Evolutionary conservation across 768 basidiomycete species (phyloP).

Genomic region (Phylloporus sp.): DNA sequence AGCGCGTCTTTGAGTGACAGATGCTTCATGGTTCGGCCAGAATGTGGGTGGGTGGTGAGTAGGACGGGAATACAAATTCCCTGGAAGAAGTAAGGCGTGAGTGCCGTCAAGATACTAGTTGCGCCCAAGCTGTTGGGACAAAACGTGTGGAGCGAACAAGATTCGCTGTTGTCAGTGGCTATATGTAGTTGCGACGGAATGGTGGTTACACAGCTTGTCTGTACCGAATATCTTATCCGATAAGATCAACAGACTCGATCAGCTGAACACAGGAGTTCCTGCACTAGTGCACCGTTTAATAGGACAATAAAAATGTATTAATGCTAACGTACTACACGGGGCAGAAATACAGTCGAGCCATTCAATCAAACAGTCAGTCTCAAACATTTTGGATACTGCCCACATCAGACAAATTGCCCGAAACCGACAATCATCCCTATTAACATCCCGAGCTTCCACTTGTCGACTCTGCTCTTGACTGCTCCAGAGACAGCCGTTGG

Average conservation of each 20-base stretch:
- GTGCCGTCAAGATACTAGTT: neutral
- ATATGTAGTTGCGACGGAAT: neutral
- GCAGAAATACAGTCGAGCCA: neutral
- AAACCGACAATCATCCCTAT: conserved; percentile 1
- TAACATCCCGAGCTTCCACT: conserved; percentile 6
- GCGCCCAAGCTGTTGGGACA: neutral
- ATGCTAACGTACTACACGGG: too few relatives aligned
- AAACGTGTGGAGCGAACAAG: neutral
- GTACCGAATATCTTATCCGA: conserved; percentile 20
- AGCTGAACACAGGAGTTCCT: neutral
- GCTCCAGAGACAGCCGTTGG: neutral
- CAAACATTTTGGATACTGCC: neutral
- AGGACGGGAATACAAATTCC: neutral
- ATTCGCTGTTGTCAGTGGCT: neutral
- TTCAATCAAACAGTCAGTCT: neutral
- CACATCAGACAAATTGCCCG: conserved; percentile 10
- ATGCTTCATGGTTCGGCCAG: conserved; percentile 26
- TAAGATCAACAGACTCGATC: neutral
- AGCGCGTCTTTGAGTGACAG: conserved; percentile 52
- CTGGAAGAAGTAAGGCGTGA: neutral
- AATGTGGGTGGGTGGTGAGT: neutral
- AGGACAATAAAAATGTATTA: too few relatives aligned
- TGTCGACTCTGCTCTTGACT: neutral
- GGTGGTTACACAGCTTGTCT: conserved; percentile 16
- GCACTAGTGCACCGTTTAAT: too few relatives aligned